Evolutionary conservation across 2,329 filamentous ascomycete genomes (phyloP), one percentile per base, ranked within the genome.

Genomic region (Spiromastix sp.): DNA sequence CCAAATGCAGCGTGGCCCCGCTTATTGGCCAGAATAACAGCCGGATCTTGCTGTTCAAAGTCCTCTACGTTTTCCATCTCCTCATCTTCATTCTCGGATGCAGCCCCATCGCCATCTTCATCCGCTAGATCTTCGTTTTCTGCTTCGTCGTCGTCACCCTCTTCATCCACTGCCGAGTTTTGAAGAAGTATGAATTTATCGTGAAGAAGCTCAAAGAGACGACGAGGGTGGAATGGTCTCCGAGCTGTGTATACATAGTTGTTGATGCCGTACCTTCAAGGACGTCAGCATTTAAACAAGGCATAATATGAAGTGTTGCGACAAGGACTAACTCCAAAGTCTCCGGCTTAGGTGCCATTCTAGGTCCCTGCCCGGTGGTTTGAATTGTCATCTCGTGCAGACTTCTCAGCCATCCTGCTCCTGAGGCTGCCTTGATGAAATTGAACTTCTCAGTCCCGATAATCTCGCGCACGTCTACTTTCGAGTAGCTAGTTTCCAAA

Each of bases 331-430:
- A n/a, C n/a, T n/a, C n/a, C n/a, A n/a, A n/a, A n/a, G n/a, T n/a
- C n/a, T n/a, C n/a, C n/a, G n/a, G n/a, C n/a, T n/a, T n/a, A n/a
- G n/a, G n/a, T n/a, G n/a, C n/a, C n/a, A n/a, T n/a, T n/a, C n/a
- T n/a, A n/a, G n/a, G n/a, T n/a, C n/a, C n/a, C n/a, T n/a, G 16
- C 24, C 11, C n/a, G 9, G 75, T 72, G 47, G 77, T 70, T 18
- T 73, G 66, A 4, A 76, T 55, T 0, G 72, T 78, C 74, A 82
- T 78, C 41, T 74, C 77, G 37, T 81, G 77, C 20, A 85, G 56
- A 44, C 79, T 79, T 42, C 76, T 72, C 27, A 85, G 59, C 81
- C 80, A 85, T 0, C 81, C 80, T 10, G 76, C 72, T 1, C 77
- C 75, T 0, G 72, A 67, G 36, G 77, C 71, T 0, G 79, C 78